Evolutionary conservation across 176 grass and related monocot genomes (phyloP).

Genomic region (Aegilops umbellulata): DNA sequence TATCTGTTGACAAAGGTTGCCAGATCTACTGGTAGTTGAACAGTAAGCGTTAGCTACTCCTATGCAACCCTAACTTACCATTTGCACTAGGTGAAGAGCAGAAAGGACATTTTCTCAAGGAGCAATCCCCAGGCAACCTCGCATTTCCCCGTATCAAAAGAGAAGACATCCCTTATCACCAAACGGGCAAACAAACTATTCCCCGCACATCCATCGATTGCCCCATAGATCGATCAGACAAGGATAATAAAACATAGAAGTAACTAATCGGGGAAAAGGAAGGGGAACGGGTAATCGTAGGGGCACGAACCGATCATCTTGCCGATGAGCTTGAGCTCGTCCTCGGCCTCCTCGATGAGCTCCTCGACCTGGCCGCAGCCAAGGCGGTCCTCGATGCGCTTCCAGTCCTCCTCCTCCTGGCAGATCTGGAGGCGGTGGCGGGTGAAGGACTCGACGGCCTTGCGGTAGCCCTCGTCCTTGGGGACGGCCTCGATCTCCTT

Average conservation of each 20-base stretch:
- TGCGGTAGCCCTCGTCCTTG: slow-evolving; percentile 85
- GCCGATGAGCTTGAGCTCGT: slow-evolving; percentile 82
- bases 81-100: background rate
- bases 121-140: background rate
- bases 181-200: background rate
- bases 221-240: slow-evolving; percentile 10
- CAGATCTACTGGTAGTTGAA: background rate
- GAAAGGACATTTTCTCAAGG: background rate
- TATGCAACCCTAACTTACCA: background rate
- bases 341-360: slow-evolving; percentile 90
- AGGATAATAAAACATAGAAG: background rate
- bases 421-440: slow-evolving; percentile 82
- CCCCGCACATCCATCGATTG: background rate
- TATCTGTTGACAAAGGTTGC: background rate
- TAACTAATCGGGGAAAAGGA: background rate
- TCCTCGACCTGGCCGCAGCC: slow-evolving; percentile 88
- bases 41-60: background rate
- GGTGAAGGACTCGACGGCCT: slow-evolving; percentile 90
- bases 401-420: slow-evolving; percentile 78
- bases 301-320: slow-evolving; percentile 64
- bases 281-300: background rate
- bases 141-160: background rate
- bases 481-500: slow-evolving; percentile 84
- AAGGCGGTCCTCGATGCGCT: slow-evolving; percentile 71
- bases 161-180: background rate